Conservation (phyloP, 768 basidiomycete genomes). For the Hygrocybe coccinea region DNA sequence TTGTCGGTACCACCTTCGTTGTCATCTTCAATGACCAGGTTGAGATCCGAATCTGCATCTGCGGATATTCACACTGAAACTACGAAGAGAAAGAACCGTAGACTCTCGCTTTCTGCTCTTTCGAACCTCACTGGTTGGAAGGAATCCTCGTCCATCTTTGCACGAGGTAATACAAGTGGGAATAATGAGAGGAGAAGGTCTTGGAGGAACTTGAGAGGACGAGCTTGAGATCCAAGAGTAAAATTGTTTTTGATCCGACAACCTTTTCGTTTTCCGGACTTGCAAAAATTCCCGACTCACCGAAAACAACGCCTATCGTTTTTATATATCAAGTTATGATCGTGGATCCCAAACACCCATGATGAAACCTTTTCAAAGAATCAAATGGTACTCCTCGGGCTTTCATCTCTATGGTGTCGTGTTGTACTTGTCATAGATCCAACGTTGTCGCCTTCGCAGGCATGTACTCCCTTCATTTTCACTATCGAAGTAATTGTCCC, state of each 20-base stretch:
- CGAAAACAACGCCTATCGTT: no score
- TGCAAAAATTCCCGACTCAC: no score
- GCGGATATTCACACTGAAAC: neutral
- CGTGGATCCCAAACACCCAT: no score
- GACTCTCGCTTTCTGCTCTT: constrained; percentile 31
- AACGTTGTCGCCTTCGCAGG: no score
- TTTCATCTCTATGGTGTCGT: no score
- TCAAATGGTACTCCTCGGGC: no score
- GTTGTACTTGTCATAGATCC: no score
- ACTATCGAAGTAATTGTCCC: no score
- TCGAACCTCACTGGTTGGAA: constrained; percentile 20
- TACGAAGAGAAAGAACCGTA: constrained; percentile 20
- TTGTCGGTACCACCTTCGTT: neutral
- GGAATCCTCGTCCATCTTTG: neutral
- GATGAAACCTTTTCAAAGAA: no score
- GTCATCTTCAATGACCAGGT: neutral
- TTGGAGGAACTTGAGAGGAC: constrained; percentile 14
- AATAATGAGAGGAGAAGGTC: neutral
- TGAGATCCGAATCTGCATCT: neutral
- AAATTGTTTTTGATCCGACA: no score
- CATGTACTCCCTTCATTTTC: neutral
- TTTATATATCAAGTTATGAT: no score
- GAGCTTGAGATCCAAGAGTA: neutral
- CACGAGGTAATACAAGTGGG: constrained; percentile 4
- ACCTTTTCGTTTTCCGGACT: no score